Conservation (phyloP, 2,329 filamentous ascomycete species). For the Alternaria arborescens region DNA sequence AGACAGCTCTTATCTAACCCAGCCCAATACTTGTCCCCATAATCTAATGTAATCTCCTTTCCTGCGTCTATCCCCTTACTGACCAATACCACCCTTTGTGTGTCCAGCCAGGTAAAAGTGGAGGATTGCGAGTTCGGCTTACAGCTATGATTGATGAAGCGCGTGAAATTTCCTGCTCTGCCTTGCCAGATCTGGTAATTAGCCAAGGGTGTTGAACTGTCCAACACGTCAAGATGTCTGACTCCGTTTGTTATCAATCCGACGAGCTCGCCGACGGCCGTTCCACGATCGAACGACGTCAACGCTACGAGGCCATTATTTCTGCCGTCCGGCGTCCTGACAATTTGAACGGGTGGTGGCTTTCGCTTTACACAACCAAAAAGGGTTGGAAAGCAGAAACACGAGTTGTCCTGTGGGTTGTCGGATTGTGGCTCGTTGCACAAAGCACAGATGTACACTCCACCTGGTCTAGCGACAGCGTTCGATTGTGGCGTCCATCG, state of each 20-base stretch:
- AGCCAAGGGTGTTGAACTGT: conserved; percentile 60
- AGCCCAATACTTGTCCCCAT: conserved; percentile 66
- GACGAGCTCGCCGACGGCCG: conserved; percentile 64
- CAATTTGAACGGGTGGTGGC: conserved; percentile 61
- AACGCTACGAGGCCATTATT: conserved; percentile 63
- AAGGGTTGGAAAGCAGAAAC: conserved; percentile 63
- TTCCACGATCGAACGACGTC: conserved; percentile 61
- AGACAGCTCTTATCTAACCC: conserved; percentile 64
- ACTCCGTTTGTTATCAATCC: conserved; percentile 64
- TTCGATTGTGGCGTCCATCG: conserved; percentile 51
- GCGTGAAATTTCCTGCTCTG: conserved; percentile 64
- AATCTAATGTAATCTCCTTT: conserved; percentile 66
- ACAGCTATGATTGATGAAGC: conserved; percentile 68
- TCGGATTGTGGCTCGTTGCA: conserved; percentile 63
- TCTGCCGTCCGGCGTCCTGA: conserved; percentile 61
- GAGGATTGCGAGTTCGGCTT: conserved; percentile 66
- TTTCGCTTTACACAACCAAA: conserved; percentile 57
- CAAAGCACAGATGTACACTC: conserved; percentile 53
- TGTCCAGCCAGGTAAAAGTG: conserved; percentile 65
- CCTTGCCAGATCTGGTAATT: conserved; percentile 69
- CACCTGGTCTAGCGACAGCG: conserved; percentile 35
- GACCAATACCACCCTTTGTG: conserved; percentile 64
- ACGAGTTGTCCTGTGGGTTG: conserved; percentile 58
- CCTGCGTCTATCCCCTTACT: conserved; percentile 64
- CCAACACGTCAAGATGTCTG: conserved; percentile 64